A percentile compares a stretch with the other conserved stretches of the same genome.
Evolutionary conservation across 768 basidiomycete genomes (phyloP).

Genomic region (Psilocybe tampanensis): DNA sequence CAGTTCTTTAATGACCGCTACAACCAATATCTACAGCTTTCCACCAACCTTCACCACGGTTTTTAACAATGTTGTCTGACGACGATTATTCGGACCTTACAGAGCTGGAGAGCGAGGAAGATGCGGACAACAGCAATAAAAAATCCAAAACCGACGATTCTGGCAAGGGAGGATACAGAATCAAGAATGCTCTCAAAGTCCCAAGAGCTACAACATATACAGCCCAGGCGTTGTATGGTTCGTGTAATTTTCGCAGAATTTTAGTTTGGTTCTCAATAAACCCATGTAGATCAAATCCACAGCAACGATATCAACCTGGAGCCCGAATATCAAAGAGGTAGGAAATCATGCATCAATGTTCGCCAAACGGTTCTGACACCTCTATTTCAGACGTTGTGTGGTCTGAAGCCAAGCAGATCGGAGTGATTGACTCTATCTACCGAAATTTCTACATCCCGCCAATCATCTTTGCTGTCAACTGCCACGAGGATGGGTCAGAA

Average conservation of each 20-base stretch:
- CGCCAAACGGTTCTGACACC: neutral
- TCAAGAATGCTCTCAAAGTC: conserved; percentile 50
- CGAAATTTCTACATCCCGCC: conserved; percentile 48
- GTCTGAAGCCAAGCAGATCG: conserved; percentile 74
- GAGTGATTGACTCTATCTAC: conserved; percentile 76
- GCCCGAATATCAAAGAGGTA: conserved; percentile 80
- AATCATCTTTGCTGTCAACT: conserved; percentile 44
- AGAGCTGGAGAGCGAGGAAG: conserved; percentile 30
- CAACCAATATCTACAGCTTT: no score
- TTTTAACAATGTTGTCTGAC: conserved; percentile 17
- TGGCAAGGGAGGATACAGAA: conserved; percentile 26
- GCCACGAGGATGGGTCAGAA: conserved; percentile 64
- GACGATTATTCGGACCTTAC: conserved; percentile 38
- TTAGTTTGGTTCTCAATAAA: conserved; percentile 1
- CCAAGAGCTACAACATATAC: conserved; percentile 67
- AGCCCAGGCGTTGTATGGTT: conserved; percentile 61
- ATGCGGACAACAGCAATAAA: conserved; percentile 23
- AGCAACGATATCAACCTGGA: conserved; percentile 68
- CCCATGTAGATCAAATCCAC: conserved; percentile 60
- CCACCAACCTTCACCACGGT: no score
- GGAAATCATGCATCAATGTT: conserved; percentile 2
- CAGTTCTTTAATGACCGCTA: no score
- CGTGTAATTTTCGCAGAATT: conserved; percentile 26
- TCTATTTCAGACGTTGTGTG: conserved; percentile 67
- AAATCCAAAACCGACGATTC: conserved; percentile 18